Evolutionary conservation across 495 filamentous ascomycete genomes (phyloP).

Genomic region (Aspergillus olivimuriae): DNA sequence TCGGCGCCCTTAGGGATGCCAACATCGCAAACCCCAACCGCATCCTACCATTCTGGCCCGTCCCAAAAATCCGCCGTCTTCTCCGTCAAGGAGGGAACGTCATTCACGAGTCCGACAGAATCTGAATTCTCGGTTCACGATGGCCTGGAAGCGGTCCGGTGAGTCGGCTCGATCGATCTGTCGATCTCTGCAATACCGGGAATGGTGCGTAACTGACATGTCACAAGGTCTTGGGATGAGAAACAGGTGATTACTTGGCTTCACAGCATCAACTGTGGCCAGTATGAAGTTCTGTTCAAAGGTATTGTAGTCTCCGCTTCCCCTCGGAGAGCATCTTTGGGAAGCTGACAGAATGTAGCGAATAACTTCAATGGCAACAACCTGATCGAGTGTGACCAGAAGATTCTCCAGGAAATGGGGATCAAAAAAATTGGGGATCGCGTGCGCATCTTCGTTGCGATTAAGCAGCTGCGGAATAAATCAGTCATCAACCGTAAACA

Average conservation of each 20-base stretch:
- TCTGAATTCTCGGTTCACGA: conserved; percentile 84
- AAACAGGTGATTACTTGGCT: conserved; percentile 86
- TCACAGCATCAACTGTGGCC: conserved; percentile 77
- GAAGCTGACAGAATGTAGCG: conserved; percentile 27
- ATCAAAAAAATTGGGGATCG: conserved; percentile 97
- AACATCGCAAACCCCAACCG: conserved; percentile 46
- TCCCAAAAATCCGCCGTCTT: conserved; percentile 46
- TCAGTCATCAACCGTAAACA: conserved; percentile 78
- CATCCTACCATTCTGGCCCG: conserved; percentile 45
- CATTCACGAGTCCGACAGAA: conserved; percentile 82
- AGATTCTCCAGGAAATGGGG: conserved; percentile 93
- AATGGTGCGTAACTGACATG: conserved; percentile 14
- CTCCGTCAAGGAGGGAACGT: conserved; percentile 51
- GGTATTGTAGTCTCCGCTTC: conserved; percentile 37
- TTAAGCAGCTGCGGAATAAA: conserved; percentile 85
- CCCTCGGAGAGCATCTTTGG: not conserved
- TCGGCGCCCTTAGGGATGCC: conserved; percentile 54
- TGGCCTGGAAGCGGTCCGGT: conserved; percentile 56
- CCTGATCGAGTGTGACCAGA: conserved; percentile 92
- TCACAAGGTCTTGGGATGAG: conserved; percentile 74
- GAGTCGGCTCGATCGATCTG: conserved; percentile 17
- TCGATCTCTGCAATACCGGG: not conserved
- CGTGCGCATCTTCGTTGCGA: conserved; percentile 86
- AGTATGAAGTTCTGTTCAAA: conserved; percentile 89
- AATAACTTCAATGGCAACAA: conserved; percentile 98